Conservation (phyloP, 2,329 filamentous ascomycete species). For the Metarhizium brunneum region DNA sequence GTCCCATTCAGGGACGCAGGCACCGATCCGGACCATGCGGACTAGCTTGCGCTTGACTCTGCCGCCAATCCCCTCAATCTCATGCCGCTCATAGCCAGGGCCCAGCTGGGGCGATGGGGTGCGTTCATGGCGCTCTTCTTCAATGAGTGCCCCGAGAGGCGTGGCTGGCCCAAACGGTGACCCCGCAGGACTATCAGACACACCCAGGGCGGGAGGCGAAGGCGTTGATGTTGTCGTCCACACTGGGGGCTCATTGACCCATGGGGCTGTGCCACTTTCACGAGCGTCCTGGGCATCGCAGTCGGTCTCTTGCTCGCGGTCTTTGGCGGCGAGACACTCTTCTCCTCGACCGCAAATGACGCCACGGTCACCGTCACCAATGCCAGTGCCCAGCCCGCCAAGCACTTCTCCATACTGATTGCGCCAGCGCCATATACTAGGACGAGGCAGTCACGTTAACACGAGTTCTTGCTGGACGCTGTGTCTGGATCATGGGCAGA, state of each 20-base stretch:
- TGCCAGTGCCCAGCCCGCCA: constrained; percentile 72
- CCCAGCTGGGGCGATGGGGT: constrained; percentile 44
- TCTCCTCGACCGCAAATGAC: constrained; percentile 76
- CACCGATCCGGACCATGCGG: constrained; percentile 70
- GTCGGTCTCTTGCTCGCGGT: constrained; percentile 76
- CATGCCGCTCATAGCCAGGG: constrained; percentile 73
- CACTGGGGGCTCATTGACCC: constrained; percentile 12
- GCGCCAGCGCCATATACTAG: constrained; percentile 79
- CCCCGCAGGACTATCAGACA: constrained; percentile 7
- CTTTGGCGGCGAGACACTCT: constrained; percentile 66
- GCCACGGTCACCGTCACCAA: constrained; percentile 79
- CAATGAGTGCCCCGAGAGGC: constrained; percentile 18
- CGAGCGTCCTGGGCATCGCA: constrained; percentile 70
- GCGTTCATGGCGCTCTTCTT: constrained; percentile 24
- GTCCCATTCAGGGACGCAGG: constrained; percentile 76
- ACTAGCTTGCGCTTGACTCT: constrained; percentile 83
- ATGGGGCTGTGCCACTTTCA: constrained; percentile 23
- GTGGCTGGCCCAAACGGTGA: constrained; percentile 10
- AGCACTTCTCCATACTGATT: constrained; percentile 75
- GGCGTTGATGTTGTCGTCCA: constrained; percentile 13
- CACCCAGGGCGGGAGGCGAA: constrained; percentile 6
- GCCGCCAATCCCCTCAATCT: constrained; percentile 86
- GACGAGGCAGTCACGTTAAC: background rate
- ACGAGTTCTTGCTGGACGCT: background rate
- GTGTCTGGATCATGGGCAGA: background rate